Evolutionary conservation across 768 basidiomycete genomes (phyloP), one percentile per base, ranked within the genome.

Genomic region (Mrakia blollopis): DNA sequence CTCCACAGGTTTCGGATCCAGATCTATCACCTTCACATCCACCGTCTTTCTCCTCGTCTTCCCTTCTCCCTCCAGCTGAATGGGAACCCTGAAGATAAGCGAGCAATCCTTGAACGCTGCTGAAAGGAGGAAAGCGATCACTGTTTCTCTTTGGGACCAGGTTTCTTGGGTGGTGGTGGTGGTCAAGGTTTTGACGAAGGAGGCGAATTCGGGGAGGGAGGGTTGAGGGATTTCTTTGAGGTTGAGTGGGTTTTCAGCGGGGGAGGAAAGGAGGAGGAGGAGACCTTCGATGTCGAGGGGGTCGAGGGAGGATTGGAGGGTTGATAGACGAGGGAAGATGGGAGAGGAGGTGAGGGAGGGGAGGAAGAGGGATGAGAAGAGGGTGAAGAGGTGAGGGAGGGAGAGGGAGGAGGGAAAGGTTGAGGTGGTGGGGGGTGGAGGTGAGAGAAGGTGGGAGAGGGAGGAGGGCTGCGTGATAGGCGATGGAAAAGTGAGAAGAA

Each of bases 61-160:
- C 52, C 80, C 75, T 37, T 79, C 79, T 14, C 79, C 78, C 13
- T 76, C 78, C 11, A 75, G 5, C 37, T 63, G 61, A 69, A 68
- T 80, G 14, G 72, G 37, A 44, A 85, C 78, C 30, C 86, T 85
- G 52, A 90, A 78, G 73, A 91, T 88, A 73, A 91, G 76, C 0
- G 95, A 97, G 84, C 96, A 99, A 83, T 99, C 96, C 83, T 99
- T 99, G 87, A 99, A 94, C 9, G 92, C 92, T 35, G 93, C 93
- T 7, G 93, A 93, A 72, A 98, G 89, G 30, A 94, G 85, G 83
- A 92, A 92, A 11, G 92, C 90, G 67, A 92, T 84, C 60, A 89
- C 81, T 79, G 91, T 88, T 80, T 91, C 88, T 13, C 37, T 37
- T 8, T 69, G 47, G 1, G 63, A 37, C 74, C 74, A 75, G 3